Evolutionary conservation across 768 basidiomycete genomes (phyloP).

Genomic region (Boletus reticulatus): DNA sequence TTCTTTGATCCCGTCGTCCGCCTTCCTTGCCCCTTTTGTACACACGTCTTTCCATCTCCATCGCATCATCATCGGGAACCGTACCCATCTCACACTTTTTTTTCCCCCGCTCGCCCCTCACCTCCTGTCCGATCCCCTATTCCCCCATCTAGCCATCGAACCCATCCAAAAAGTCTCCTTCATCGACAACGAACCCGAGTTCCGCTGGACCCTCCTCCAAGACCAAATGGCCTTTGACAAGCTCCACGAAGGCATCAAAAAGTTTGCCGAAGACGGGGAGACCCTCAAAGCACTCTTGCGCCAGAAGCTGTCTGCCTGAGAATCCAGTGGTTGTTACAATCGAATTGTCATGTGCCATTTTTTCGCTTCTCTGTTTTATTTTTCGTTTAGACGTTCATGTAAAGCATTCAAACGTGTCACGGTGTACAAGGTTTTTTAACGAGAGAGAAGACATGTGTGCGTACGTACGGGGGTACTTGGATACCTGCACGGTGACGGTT

Average conservation of each 20-base stretch:
- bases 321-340: too few species aligned
- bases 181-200: constrained; percentile 92
- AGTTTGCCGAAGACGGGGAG: constrained; percentile 94
- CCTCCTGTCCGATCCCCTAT: not conserved
- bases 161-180: constrained; percentile 74
- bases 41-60: not conserved
- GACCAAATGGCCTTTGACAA: constrained; percentile 99
- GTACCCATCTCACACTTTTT: not conserved
- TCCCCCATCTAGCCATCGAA: constrained; percentile 41
- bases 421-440: too few species aligned
- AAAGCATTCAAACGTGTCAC: not conserved
- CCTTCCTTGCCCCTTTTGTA: not conserved
- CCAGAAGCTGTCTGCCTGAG: constrained; percentile 48
- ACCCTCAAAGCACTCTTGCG: constrained; percentile 82
- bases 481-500: too few species aligned
- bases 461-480: too few species aligned
- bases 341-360: too few species aligned
- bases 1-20: not conserved
- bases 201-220: constrained; percentile 91
- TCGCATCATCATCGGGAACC: not conserved
- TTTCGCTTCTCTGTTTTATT: not conserved
- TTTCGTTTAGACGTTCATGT: not conserved
- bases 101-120: not conserved
- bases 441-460: not conserved
- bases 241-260: constrained; percentile 96